These are phyloP conservation scores for Cercophora scortea DNA, from an alignment of 495 filamentous ascomycete genomes.

Conservation along the genomic window DNA sequence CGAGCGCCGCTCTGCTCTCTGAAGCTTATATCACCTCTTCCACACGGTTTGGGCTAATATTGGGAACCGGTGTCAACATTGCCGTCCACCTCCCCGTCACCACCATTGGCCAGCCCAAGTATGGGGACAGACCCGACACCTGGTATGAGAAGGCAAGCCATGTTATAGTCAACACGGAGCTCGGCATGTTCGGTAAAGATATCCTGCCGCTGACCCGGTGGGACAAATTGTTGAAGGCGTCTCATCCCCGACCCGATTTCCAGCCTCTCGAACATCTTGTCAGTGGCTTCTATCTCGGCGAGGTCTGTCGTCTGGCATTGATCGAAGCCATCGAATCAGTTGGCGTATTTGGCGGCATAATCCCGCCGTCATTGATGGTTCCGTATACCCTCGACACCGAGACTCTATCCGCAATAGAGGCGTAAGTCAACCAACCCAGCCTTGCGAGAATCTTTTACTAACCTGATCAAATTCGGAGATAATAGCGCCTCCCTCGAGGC, in stretches of 20 bases:
- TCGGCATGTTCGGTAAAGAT: conserved; percentile 70
- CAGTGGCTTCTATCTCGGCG: conserved; percentile 75
- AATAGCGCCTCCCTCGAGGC: conserved; percentile 22
- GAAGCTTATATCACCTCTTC: conserved; percentile 64
- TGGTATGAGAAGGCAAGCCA: conserved; percentile 50
- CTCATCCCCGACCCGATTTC: conserved; percentile 67
- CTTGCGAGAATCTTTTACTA: neutral
- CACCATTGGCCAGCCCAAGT: conserved; percentile 43
- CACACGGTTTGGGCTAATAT: conserved; percentile 49
- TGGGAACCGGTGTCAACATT: conserved; percentile 51
- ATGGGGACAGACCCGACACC: conserved; percentile 40
- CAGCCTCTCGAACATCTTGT: conserved; percentile 82
- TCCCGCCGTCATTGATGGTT: conserved; percentile 43
- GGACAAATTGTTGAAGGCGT: conserved; percentile 56
- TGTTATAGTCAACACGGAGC: conserved; percentile 76
- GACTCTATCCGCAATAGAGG: conserved; percentile 51
- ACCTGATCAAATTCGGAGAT: conserved; percentile 25
- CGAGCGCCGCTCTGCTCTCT: conserved; percentile 70
- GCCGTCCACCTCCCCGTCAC: conserved; percentile 46
- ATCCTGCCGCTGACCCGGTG: conserved; percentile 65
- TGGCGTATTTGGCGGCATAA: conserved; percentile 46
- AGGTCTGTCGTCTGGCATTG: conserved; percentile 64
- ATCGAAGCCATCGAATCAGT: conserved; percentile 52
- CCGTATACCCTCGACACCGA: conserved; percentile 56
- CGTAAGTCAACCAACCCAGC: conserved; percentile 27